phyloP scores from a whole-genome alignment of 164 flowering plant genomes.

The Sedum album region DNA sequence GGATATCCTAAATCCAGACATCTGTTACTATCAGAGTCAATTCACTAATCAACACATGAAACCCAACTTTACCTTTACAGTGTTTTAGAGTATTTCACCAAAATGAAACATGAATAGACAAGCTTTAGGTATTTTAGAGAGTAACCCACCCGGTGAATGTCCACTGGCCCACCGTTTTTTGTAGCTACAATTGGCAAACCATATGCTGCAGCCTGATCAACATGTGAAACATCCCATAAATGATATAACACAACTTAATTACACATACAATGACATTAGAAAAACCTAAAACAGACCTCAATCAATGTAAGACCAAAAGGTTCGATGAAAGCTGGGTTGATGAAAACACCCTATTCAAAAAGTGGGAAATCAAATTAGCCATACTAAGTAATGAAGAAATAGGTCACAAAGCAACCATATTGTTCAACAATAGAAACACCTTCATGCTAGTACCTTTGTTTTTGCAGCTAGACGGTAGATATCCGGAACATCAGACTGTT shows the following conservation, averaged over 20 bases:
- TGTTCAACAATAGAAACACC: background rate
- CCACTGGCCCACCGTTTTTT: slow-evolving; percentile 97
- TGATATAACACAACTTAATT: background rate
- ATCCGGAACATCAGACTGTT: slow-evolving; percentile 71
- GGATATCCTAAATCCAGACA: background rate
- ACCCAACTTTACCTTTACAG: background rate
- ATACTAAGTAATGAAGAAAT: background rate
- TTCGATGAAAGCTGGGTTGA: slow-evolving; percentile 93
- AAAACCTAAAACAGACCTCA: slow-evolving; percentile 41
- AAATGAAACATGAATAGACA: background rate
- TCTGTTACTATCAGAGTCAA: background rate
- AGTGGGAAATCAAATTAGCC: background rate
- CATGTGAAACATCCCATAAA: slow-evolving; percentile 2
- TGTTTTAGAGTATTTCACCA: background rate
- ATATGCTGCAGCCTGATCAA: slow-evolving; percentile 80
- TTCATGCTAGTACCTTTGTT: slow-evolving; percentile 41
- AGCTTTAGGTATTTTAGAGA: slow-evolving; percentile 1
- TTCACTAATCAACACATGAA: background rate
- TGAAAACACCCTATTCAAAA: slow-evolving; percentile 68
- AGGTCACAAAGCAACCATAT: background rate
- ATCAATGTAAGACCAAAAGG: slow-evolving; percentile 94
- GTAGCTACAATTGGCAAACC: slow-evolving; percentile 97
- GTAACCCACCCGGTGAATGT: slow-evolving; percentile 73
- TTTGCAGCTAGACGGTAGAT: slow-evolving; percentile 76
- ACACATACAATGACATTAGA: background rate